phyloP scores from a whole-genome alignment of 192 early-diverging fungal genomes.

The Coemansia sp. region DNA sequence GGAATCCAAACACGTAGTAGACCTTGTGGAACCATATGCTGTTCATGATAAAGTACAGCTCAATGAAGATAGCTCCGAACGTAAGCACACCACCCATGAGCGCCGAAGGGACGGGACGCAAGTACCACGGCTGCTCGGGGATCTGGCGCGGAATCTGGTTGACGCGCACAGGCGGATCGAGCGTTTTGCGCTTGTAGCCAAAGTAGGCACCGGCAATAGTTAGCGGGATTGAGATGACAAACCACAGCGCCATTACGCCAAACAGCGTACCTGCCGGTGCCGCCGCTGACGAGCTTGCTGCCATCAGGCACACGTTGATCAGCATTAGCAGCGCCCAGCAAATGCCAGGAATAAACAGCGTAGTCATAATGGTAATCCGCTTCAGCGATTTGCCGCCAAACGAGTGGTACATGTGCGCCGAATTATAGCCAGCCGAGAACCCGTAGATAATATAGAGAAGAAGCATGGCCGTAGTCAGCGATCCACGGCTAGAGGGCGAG shows the following conservation, averaged over 20 bases:
- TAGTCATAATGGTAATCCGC: slow-evolving; percentile 76
- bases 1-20: slow-evolving; percentile 93
- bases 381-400: slow-evolving; percentile 88
- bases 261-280: slow-evolving; percentile 87
- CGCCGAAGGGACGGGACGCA: slow-evolving; percentile 71
- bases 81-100: slow-evolving; percentile 83
- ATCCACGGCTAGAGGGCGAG: slow-evolving; percentile 87
- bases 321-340: slow-evolving; percentile 61
- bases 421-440: slow-evolving; percentile 83
- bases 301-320: slow-evolving; percentile 86
- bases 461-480: slow-evolving; percentile 88
- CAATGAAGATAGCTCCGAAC: slow-evolving; percentile 93
- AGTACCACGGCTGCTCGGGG: slow-evolving; percentile 80
- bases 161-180: slow-evolving; percentile 77
- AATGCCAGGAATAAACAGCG: slow-evolving; percentile 72
- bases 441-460: slow-evolving; percentile 90
- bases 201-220: slow-evolving; percentile 72
- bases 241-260: slow-evolving; percentile 79
- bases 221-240: slow-evolving; percentile 78
- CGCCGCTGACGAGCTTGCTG: slow-evolving; percentile 78
- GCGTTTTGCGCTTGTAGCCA: slow-evolving; percentile 65
- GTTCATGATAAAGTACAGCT: slow-evolving; percentile 95
- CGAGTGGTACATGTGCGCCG: slow-evolving; percentile 90
- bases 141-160: slow-evolving; percentile 95
- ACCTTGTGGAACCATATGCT: slow-evolving; percentile 91